Evolutionary conservation across 495 filamentous ascomycete species (phyloP), one percentile per base, ranked within the genome.

Genomic region (Podospora fimiseda): DNA sequence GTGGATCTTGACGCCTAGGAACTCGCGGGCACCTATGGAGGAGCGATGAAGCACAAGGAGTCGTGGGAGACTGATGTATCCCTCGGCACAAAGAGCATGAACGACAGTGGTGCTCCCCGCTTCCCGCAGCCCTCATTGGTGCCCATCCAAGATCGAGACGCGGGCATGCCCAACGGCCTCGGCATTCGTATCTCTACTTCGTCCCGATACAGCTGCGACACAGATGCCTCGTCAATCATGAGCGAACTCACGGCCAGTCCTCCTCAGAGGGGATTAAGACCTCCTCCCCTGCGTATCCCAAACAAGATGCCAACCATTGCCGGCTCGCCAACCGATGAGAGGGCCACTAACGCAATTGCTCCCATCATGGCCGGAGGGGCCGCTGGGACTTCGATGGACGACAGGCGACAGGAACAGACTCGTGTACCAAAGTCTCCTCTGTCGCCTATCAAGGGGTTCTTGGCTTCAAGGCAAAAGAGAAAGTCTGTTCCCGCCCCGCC

Each of bases 1-100:
- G 73, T 71, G 53, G 70, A 74, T 49, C 57, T 71, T 22, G 71
- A 75, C 41, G 62, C 63, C 46, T 75, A 75, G 72, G 72, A 63
- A 42, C 57, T 64, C 71, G 71, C 66, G 65, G 72, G 72, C 64
- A 61, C 67, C 62, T 33, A 24, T 44, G 46, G 57, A 56, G 50
- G 23, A 33, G 36, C 13, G 44, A 27, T 43, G 37, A 42, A 52
- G 20, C 36, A 58, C 38, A 47, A 52, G 39, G 37, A 50, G 43
- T 48, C 53, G 43, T 63, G 57, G 53, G 56, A 56, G 49, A 55
- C 58, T 18, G 58, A 57, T 19, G 58, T 57, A 27, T 61, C 59
- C 30, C 59, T 61, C 15, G 56, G 54, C 47, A 60, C 57, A 27
- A 62, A 59, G 42, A 60, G 52, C 30, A 38, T 55, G 11, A n/a